Evolutionary conservation across 805 yeast species (phyloP), one percentile per base, ranked within the genome.

Genomic region (Kluyveromyces lactis): DNA sequence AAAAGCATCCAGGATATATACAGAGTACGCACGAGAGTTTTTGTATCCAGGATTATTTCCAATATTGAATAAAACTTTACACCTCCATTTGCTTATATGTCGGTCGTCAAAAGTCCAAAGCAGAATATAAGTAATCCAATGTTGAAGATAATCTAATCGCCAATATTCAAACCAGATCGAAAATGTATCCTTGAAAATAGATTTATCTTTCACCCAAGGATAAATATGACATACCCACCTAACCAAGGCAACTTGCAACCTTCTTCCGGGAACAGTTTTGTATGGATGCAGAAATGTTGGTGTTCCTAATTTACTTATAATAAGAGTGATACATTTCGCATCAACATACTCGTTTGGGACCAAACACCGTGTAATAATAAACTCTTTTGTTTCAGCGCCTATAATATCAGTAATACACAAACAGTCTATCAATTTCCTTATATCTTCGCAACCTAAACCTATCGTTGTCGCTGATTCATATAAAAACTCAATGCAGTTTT

Each of bases 181-280:
- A 33, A 53, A 53, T 3, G 52, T 26, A 16, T 38, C 37, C 1
- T 41, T 45, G 12, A 51, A 48, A 8, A 50, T 33, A 6, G 36
- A 31, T 4, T 43, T 36, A 2, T 52, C 46, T 15, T 51, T 50
- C 8, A 57, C 27, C 21, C 53, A 45, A 2, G 60, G 43, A 33
- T 49, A 53, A 0, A 62, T 55, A 11, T 54, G 57, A 2, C 62
- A 56, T 17, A 67, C 38, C 71, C 71, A 67, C 24, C 50, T 52
- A 17, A 58, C 43, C 0, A 65, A 39, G 0, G 48, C 43, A 1
- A 41, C 39, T 39, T 66, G 70, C 0, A 64, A 15, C 1, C 40
- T 42, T 13, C 36, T 40, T 2, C 62, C 38, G 30, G 42, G 36
- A 38, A 45, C 43, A 13, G 42, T 26, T 33, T 38, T 53, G 18